Conservation (phyloP, 805 yeast species). For the Ogataea zsoltii region DNA sequence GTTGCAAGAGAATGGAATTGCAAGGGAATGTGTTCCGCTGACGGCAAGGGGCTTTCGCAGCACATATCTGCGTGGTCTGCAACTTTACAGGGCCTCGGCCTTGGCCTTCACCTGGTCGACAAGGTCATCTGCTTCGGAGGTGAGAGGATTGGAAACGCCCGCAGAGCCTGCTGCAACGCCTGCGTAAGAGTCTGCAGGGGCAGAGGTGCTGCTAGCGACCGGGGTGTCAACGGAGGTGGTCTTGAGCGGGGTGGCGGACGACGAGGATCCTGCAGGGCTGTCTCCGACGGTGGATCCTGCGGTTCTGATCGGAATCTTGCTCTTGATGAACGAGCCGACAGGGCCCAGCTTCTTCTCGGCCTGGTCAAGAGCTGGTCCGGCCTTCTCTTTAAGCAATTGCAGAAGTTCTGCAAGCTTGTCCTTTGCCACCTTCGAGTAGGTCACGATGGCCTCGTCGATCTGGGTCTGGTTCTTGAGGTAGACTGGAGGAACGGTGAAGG, state of each 20-base stretch:
- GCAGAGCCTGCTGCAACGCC: too few relatives aligned
- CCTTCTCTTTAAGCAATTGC: conserved; percentile 40
- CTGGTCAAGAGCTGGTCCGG: conserved; percentile 59
- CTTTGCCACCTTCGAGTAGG: conserved; percentile 46
- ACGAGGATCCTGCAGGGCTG: conserved; percentile 10
- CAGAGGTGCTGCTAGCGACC: too few relatives aligned
- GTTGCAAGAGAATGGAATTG: too few relatives aligned
- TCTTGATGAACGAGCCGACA: conserved; percentile 57
- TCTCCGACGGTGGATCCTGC: conserved; percentile 67
- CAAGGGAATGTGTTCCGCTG: too few relatives aligned
- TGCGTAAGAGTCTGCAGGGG: too few relatives aligned
- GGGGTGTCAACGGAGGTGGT: neutral
- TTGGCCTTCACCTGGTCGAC: neutral
- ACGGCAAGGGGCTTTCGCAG: too few relatives aligned
- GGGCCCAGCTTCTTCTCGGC: conserved; percentile 66
- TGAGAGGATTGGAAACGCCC: conserved; percentile 11
- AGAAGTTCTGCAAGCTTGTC: conserved; percentile 49
- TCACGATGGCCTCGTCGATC: conserved; percentile 65
- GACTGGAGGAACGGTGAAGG: conserved; percentile 74
- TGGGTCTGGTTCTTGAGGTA: conserved; percentile 75
- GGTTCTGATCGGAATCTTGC: conserved; percentile 64
- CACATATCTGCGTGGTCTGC: too few relatives aligned
- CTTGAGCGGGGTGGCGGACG: conserved; percentile 8
- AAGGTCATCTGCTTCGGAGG: neutral
- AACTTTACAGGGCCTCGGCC: conserved; percentile 15